Conservation (phyloP, 1,284 basidiomycete species). For the Clitocybe nebularis region DNA sequence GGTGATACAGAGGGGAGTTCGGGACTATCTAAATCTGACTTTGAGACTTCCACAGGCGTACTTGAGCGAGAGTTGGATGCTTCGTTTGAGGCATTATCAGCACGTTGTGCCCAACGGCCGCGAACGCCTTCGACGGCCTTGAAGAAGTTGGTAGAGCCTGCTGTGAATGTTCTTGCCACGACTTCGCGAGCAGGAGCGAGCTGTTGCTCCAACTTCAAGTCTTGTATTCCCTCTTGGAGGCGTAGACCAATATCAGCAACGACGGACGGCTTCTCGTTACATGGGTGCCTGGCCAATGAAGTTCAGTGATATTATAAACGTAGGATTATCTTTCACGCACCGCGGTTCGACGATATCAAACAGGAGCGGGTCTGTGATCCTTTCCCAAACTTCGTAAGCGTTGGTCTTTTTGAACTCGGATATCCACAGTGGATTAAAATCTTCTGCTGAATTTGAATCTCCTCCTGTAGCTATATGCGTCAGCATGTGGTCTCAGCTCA, state of each 20-base stretch:
- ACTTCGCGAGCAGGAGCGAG: slow-evolving; percentile 86
- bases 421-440: slow-evolving; percentile 85
- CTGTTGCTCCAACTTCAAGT: slow-evolving; percentile 85
- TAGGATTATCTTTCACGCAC: slow-evolving; percentile 36
- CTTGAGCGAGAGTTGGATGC: slow-evolving; percentile 29
- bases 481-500: slow-evolving; percentile 5
- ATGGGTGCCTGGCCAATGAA: slow-evolving; percentile 64
- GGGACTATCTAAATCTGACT: slow-evolving; percentile 35
- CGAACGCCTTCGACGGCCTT: slow-evolving; percentile 84
- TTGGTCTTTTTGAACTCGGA: slow-evolving; percentile 79
- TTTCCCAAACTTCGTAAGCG: slow-evolving; percentile 85
- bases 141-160: slow-evolving; percentile 79
- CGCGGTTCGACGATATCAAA: slow-evolving; percentile 92
- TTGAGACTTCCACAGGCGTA: slow-evolving; percentile 46
- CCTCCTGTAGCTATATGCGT: slow-evolving; percentile 21
- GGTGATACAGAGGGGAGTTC: slow-evolving; percentile 12
- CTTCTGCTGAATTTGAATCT: slow-evolving; percentile 43
- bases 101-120: slow-evolving; percentile 62
- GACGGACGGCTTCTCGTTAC: slow-evolving; percentile 82
- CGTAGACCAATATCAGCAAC: slow-evolving; percentile 87
- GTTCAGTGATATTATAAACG: neutral
- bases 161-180: slow-evolving; percentile 68
- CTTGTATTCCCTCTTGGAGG: slow-evolving; percentile 86
- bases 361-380: slow-evolving; percentile 80
- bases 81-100: slow-evolving; percentile 31